phyloP scores from a whole-genome alignment of 1,139 yeast genomes.

The Tardiomyces digboiensis region DNA sequence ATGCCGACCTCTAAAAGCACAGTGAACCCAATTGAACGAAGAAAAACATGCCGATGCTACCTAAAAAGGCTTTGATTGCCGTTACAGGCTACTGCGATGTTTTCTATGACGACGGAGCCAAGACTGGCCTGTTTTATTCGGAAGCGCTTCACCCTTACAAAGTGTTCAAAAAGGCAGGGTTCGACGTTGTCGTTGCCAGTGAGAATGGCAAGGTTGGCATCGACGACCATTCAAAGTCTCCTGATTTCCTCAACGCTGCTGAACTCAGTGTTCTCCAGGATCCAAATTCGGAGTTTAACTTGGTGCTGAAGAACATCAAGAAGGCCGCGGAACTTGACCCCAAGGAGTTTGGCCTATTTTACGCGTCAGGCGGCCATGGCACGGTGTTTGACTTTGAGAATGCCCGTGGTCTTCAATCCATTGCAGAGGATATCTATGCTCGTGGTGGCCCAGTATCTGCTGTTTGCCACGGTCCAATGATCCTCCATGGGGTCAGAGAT shows the following conservation, averaged over 20 bases:
- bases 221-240: slow-evolving; percentile 42
- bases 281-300: slow-evolving; percentile 30
- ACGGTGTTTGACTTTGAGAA: slow-evolving; percentile 48
- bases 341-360: slow-evolving; percentile 42
- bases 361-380: slow-evolving; percentile 60
- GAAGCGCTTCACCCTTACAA: slow-evolving; percentile 53
- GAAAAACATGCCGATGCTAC: slow-evolving; percentile 4
- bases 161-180: slow-evolving; percentile 37
- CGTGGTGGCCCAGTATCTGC: slow-evolving; percentile 49
- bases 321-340: slow-evolving; percentile 37
- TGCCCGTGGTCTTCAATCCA: slow-evolving; percentile 36
- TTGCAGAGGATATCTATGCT: slow-evolving; percentile 38
- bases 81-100: slow-evolving; percentile 36
- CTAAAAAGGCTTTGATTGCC: slow-evolving; percentile 38
- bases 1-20: too few species aligned
- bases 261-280: slow-evolving; percentile 34
- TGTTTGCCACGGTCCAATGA: slow-evolving; percentile 59
- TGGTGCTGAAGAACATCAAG: slow-evolving; percentile 21
- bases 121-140: slow-evolving; percentile 45
- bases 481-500: slow-evolving; percentile 39
- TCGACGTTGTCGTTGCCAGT: slow-evolving; percentile 44
- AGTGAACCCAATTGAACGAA: too few species aligned
- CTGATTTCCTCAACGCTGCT: slow-evolving; percentile 35
- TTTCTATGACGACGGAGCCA: slow-evolving; percentile 47
- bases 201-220: slow-evolving; percentile 47